Base-by-base conservation (phyloP, 371 early-diverging fungal species). In the Apophysomyces elegans region DNA sequence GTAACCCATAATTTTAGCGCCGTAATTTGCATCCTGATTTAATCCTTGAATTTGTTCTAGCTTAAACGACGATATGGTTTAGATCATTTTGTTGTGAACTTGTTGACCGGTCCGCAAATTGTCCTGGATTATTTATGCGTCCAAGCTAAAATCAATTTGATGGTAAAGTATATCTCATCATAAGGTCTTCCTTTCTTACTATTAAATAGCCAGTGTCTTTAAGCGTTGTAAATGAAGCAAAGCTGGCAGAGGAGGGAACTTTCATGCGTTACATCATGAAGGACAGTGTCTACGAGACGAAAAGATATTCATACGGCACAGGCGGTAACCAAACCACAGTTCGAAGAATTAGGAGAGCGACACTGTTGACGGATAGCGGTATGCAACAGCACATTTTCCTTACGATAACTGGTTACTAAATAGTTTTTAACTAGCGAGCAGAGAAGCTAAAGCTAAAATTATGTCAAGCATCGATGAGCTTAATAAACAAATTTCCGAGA, bases 51-150 rank as follows among this genome's bases (percentile, higher is more conserved):
- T 21, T 21, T 13, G 1, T 38, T 36, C 7, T 54, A 69, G 67
- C 61, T 79, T 21, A 65, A 56, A 7, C 46, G 65, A 7, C 64
- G 21, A 7, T 77, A 81, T 58, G 93, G 92, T 3, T 89, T 98
- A 72, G 91, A 91, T 26, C 84, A 91, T 54, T 93, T 87, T 65
- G 68, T 89, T 14, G 68, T 87, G 26, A 91, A 95, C 65, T 79
- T 90, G 13, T 58, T 98, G n/a, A 90, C 91, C 18, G 95, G 90
- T 0, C 94, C 95, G 4, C 75, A 78, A 0, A 78, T 84, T 5
- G 76, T 96, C 1, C 63, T 92, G 36, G 83, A 82, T 0, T 86
- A 88, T 11, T 67, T 96, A 37, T 94, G 95, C 66, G 62, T 75
- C 13, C 75, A 81, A 56, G 70, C 79, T 11, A 61, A 75, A 0